phyloP scores from a whole-genome alignment of 75 land plant genomes.

The Pseudotsuga menziesii region DNA sequence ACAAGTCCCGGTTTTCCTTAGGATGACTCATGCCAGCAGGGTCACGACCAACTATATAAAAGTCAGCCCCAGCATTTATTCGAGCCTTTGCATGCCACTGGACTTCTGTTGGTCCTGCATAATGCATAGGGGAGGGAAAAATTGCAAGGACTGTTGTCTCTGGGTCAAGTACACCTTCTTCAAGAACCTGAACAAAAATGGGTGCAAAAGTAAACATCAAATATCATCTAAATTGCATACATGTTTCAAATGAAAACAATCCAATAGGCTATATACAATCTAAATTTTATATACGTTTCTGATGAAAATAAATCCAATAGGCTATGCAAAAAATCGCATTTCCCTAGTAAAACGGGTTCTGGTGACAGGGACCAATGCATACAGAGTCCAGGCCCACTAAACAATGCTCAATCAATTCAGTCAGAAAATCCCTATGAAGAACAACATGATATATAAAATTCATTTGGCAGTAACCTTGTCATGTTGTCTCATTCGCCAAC shows the following conservation, averaged over 20 bases:
- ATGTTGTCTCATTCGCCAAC: conserved; percentile 96
- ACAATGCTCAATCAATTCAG: conserved; percentile 3
- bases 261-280: background rate
- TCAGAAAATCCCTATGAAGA: background rate
- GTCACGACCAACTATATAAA: conserved; percentile 96
- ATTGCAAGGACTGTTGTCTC: conserved; percentile 92
- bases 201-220: conserved; percentile 6
- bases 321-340: background rate
- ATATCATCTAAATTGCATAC: background rate
- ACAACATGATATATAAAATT: no score
- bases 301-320: background rate
- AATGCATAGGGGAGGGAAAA: conserved; percentile 98
- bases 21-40: conserved; percentile 99
- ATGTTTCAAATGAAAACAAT: background rate
- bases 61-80: conserved; percentile 94
- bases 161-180: conserved; percentile 94
- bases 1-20: conserved; percentile 84
- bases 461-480: conserved; percentile 54
- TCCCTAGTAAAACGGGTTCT: background rate
- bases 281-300: background rate
- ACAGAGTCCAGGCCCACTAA: conserved; percentile 1
- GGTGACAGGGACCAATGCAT: background rate
- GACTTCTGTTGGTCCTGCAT: conserved; percentile 99
- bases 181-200: conserved; percentile 53
- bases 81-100: conserved; percentile 99